phyloP scores from a whole-genome alignment of 2,329 filamentous ascomycete genomes.

The Alternaria burnsii region DNA sequence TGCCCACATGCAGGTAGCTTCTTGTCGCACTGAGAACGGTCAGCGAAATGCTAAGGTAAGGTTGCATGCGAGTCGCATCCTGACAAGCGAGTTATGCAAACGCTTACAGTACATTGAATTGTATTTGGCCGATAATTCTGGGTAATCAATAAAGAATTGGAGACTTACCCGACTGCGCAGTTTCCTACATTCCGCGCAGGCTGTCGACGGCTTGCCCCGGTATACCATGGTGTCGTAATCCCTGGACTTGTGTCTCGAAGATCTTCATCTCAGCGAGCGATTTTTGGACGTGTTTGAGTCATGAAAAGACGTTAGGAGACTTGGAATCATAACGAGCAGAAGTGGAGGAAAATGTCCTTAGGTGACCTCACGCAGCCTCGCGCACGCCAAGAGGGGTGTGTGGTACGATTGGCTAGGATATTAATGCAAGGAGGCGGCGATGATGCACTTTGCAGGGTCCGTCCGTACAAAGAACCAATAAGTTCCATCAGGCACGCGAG shows the following conservation, averaged over 20 bases:
- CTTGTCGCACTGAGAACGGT: slow-evolving; percentile 35
- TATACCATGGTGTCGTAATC: slow-evolving; percentile 30
- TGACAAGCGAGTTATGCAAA: not conserved
- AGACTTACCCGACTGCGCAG: slow-evolving; percentile 38
- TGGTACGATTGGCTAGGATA: not conserved
- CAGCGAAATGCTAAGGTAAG: not conserved
- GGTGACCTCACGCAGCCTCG: not conserved
- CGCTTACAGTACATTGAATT: not conserved
- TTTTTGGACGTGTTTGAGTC: not conserved
- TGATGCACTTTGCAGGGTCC: slow-evolving; percentile 1
- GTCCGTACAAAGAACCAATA: not conserved
- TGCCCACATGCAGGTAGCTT: slow-evolving; percentile 36
- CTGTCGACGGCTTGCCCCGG: slow-evolving; percentile 34
- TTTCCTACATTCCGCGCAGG: slow-evolving; percentile 42
- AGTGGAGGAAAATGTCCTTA: not conserved
- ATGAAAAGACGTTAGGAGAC: not conserved
- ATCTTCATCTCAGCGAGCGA: slow-evolving; percentile 4
- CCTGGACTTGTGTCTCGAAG: not conserved
- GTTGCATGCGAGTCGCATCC: not conserved
- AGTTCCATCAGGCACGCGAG: not conserved
- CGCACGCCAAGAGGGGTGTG: not conserved
- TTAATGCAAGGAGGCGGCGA: slow-evolving; percentile 4
- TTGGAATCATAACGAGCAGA: not conserved
- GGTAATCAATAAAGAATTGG: not conserved
- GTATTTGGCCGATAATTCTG: not conserved